These are phyloP conservation scores for Danielia oregonensis DNA, from an alignment of 805 yeast species.

Conservation along the genomic window DNA sequence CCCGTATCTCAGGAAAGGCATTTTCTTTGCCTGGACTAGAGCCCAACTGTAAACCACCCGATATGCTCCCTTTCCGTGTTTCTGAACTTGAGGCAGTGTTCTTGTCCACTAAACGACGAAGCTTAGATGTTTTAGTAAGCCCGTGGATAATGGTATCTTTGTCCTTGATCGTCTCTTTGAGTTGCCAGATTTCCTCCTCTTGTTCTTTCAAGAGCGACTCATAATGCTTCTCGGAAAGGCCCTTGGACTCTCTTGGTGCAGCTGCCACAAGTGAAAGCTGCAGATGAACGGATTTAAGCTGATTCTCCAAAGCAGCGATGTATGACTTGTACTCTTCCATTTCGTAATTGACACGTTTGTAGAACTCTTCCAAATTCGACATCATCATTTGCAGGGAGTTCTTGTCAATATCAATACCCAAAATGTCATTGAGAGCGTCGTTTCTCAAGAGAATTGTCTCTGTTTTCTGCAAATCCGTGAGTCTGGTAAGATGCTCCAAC, in stretches of 20 bases:
- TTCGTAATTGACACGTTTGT: conserved; percentile 45
- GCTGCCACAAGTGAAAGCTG: conserved; percentile 5
- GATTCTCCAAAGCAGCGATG: conserved; percentile 55
- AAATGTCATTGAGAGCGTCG: conserved; percentile 56
- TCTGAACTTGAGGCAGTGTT: conserved; percentile 14
- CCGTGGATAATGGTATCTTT: conserved; percentile 80
- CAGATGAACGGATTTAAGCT: conserved; percentile 35
- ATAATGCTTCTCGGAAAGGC: conserved; percentile 13
- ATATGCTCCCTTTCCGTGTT: conserved; percentile 11
- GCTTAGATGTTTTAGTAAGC: conserved; percentile 58
- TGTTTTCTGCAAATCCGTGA: conserved; percentile 57
- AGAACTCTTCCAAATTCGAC: conserved; percentile 46
- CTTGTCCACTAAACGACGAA: conserved; percentile 46
- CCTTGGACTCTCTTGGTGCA: not conserved
- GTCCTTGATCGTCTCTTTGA: conserved; percentile 59
- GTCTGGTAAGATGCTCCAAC: conserved; percentile 63
- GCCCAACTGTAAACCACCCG: not conserved
- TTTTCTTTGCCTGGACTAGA: conserved; percentile 11
- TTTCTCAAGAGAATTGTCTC: conserved; percentile 55
- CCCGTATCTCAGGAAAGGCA: conserved; percentile 4
- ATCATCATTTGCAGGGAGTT: conserved; percentile 39
- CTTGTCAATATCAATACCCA: conserved; percentile 40
- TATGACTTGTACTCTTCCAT: conserved; percentile 59
- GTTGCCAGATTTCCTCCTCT: conserved; percentile 63
- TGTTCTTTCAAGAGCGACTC: conserved; percentile 49